Base-by-base conservation (phyloP, 495 filamentous ascomycete genomes). In the Aspergillus mulundensis region DNA sequence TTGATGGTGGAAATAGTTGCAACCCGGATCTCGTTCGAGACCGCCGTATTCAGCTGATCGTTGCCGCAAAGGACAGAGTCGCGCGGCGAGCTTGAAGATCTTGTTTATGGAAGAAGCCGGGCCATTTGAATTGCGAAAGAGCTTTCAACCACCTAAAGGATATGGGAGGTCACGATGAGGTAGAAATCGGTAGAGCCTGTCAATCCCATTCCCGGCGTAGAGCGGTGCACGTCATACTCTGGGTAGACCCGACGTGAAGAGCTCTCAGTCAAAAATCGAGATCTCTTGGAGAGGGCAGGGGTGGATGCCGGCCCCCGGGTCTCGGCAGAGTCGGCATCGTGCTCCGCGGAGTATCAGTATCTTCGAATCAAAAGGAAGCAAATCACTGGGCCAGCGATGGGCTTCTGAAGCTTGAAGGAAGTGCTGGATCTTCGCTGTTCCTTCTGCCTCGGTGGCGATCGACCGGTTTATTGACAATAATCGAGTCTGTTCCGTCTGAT, bases 391-490 rank as follows among this genome's bases (percentile, higher is more conserved):
- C n/a, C 12, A 36, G 32, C 32, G 12, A 10, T 10, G 28, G 28
- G 28, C 5, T 10, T 2, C 32, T 15, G 7, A n/a, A 42, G 40
- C 41, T 25, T 25, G 20, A 46, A 7, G 21, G 20, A 23, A 32
- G 16, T 18, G 6, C 40, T 14, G 15, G 46, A 36, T 49, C 46
- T 49, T 23, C 20, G 10, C 7, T 21, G 32, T 36, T 15, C 32
- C 11, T 39, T 50, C 47, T 50, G 6, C 43, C 16, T 7, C 20
- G 6, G 42, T 56, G 19, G 28, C 36, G 54, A 57, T 57, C 54
- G 54, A 50, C 54, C 14, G 14, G 28, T 50, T 57, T 57, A 57
- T 57, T 57, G 54, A 50, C 54, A 57, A 57, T 57, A 50, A 57
- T 44, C 25, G 18, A 20, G 25, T 32, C n/a, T 5, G 39, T n/a